Base-by-base conservation (phyloP, 805 yeast genomes). In the Schwanniomyces yamadae region DNA sequence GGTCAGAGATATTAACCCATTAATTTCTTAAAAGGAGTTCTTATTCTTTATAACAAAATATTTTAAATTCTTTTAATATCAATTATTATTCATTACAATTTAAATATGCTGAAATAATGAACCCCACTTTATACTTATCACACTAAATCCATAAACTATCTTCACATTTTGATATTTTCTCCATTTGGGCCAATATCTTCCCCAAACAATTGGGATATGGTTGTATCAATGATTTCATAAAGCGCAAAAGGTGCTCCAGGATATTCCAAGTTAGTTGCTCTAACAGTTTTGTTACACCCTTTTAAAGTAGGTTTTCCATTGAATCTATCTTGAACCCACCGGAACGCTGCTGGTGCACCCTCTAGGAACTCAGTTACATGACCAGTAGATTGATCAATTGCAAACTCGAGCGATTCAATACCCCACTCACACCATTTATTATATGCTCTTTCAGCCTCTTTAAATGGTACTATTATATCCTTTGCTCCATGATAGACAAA, bases 211-310 rank as follows among this genome's bases (percentile, higher is more conserved):
- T 35, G 28, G 41, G 43, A 39, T 46, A 49, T 23, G 34, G 46
- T 36, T 31, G 46, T 33, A 35, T 31, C 28, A 39, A 50, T 14
- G 18, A 32, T 12, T 34, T 35, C 36, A 50, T 32, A 12, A 70
- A 78, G 45, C 75, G 73, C 6, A 68, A 42, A 1, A 66, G 62
- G 42, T 66, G 76, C 34, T 68, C 62, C 38, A 66, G 57, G 46
- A 63, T 53, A 50, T 62, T 78, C 38, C 69, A 84, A 28, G 63
- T 61, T 54, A 49, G 63, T 9, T 57, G 57, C 42, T 69, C 81
- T 42, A 63, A 60, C 82, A 75, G 78, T 49, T 64, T 34, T 44
- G 13, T 32, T 25, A 32, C 58, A 55, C 2, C 59, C 57, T 3
- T 39, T 27, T 4, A 43, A 38, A 1, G 46, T 33, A 3, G 36